Conservation (phyloP, 345 rosid species). For the Dimocarpus longan region DNA sequence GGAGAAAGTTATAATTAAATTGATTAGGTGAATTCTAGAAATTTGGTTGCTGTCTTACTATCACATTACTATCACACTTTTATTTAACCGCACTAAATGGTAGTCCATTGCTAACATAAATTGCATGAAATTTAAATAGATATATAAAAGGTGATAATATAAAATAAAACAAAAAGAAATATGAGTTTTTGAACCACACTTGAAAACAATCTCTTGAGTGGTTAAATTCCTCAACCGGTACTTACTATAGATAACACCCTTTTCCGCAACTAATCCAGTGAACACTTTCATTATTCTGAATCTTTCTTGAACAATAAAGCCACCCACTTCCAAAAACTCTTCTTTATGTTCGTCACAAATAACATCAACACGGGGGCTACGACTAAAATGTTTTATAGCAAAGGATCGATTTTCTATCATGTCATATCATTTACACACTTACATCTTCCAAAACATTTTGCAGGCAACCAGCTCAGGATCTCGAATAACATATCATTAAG, state of each 20-base stretch:
- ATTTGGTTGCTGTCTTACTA: too few species aligned
- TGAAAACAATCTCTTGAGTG: not conserved
- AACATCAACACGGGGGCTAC: not conserved
- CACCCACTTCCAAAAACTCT: not conserved
- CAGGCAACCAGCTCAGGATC: not conserved
- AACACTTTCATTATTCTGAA: not conserved
- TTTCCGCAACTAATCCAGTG: not conserved
- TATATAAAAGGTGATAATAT: too few species aligned
- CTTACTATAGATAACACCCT: not conserved
- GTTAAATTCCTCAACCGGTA: slow-evolving; percentile 5
- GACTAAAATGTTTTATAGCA: not conserved
- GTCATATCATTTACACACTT: not conserved
- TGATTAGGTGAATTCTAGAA: too few species aligned
- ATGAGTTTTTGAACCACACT: too few species aligned
- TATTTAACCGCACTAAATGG: too few species aligned
- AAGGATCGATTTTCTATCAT: not conserved
- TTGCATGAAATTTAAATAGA: too few species aligned
- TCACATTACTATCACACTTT: too few species aligned
- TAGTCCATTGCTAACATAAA: too few species aligned
- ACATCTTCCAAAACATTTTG: not conserved
- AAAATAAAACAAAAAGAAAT: too few species aligned
- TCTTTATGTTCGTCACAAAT: not conserved
- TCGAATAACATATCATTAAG: not conserved
- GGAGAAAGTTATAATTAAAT: too few species aligned
- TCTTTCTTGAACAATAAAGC: not conserved